Base-by-base conservation (phyloP, 2,329 filamentous ascomycete species). In the Ascochyta pisi region DNA sequence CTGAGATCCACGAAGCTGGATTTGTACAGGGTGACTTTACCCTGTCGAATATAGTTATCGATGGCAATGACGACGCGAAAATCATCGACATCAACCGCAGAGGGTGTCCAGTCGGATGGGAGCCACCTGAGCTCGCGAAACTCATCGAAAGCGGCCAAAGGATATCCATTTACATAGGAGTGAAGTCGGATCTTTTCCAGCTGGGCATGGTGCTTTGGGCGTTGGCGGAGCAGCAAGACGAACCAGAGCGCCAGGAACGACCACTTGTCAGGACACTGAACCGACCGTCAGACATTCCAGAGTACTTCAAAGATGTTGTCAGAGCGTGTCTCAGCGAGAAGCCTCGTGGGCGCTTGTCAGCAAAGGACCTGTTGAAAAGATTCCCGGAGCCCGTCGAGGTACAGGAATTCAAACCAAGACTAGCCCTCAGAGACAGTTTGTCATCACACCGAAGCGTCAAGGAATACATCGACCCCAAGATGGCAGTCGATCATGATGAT, bases 11-110 rank as follows among this genome's bases (percentile, higher is more conserved):
- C 69, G 94, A 98, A 75, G 89, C 91, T 22, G 95, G 95, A 4
- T 98, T 96, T 73, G 95, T 99, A 10, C 95, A 99, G 71, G 95
- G 95, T 23, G 95, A 99, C 72, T 97, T 99, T 63, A 99, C 95
- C 0, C 82, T 99, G 26, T 96, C 93, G 5, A 99, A 99, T 72
- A 96, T 99, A 62, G 95, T 99, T 58, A 89, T 99, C 68, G 92
- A 98, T 73, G 83, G 84, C 12, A 78, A 89, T 39, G 88, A 92
- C 70, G 84, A 97, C 69, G 95, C 94, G 8, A 94, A 96, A 69
- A 98, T 99, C 64, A 99, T 99, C 70, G 95, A 99, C 76, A 97
- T 99, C 79, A 99, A 99, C 78, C 85, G 95, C 51, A 84, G 95
- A 66, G 95, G 95, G n/a, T 99, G 95, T 68, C 95, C 95, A 0